These are phyloP conservation scores for Fusarium napiforme DNA, from an alignment of 2,329 filamentous ascomycete genomes.

Conservation along the genomic window DNA sequence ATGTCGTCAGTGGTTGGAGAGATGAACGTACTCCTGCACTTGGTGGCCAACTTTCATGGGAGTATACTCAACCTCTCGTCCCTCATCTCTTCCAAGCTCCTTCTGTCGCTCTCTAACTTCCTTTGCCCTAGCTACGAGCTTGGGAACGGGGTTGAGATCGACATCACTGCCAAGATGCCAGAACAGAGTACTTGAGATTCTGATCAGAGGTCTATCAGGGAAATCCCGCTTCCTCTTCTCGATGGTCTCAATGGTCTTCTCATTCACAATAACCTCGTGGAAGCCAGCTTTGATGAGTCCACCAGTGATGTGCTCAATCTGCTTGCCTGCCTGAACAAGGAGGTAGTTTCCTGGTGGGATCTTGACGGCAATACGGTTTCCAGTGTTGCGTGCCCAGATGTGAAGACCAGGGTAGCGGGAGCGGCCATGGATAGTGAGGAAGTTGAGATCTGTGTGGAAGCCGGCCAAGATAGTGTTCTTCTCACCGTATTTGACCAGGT, in stretches of 20 bases:
- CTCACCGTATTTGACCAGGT: slow-evolving; percentile 63
- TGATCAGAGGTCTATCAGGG: slow-evolving; percentile 62
- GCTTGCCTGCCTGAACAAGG: slow-evolving; percentile 71
- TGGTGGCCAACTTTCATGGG: slow-evolving; percentile 69
- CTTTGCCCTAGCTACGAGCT: slow-evolving; percentile 57
- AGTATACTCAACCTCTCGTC: slow-evolving; percentile 59
- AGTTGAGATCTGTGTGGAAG: slow-evolving; percentile 74
- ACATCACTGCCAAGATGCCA: slow-evolving; percentile 69
- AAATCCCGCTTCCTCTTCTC: slow-evolving; percentile 53
- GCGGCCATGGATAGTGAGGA: slow-evolving; percentile 72
- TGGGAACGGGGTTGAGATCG: slow-evolving; percentile 63
- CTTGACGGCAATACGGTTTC: slow-evolving; percentile 66
- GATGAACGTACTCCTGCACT: slow-evolving; percentile 62
- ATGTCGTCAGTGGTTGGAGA: not conserved
- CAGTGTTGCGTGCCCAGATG: slow-evolving; percentile 73
- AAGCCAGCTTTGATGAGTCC: slow-evolving; percentile 70
- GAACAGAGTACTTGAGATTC: slow-evolving; percentile 71
- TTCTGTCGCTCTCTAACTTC: slow-evolving; percentile 59
- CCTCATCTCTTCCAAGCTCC: slow-evolving; percentile 64
- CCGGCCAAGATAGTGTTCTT: slow-evolving; percentile 70
- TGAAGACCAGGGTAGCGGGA: slow-evolving; percentile 70
- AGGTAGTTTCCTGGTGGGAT: slow-evolving; percentile 68
- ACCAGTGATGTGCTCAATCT: slow-evolving; percentile 70
- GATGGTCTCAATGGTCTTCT: slow-evolving; percentile 61
- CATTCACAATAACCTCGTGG: slow-evolving; percentile 70